phyloP scores from a whole-genome alignment of 208 protist species.

The Paratrypanosoma confusum region DNA sequence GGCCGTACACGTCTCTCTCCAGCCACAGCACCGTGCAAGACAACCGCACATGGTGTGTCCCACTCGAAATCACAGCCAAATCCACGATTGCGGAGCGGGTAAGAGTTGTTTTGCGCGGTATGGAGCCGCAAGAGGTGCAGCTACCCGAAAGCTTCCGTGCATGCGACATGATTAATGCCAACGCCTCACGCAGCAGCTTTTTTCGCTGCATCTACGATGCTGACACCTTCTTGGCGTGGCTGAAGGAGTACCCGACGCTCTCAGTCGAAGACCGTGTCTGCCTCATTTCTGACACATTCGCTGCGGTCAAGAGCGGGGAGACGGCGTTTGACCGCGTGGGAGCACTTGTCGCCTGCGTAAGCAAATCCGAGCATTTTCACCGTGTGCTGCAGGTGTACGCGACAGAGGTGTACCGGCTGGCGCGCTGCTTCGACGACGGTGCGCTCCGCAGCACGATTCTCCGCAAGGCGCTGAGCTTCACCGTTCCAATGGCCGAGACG shows the following conservation, averaged over 20 bases:
- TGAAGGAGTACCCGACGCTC: constrained; percentile 36
- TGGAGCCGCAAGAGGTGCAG: constrained; percentile 23
- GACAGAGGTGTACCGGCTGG: constrained; percentile 19
- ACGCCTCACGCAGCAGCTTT: constrained; percentile 65
- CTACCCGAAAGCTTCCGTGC: constrained; percentile 23
- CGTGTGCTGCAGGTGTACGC: constrained; percentile 47
- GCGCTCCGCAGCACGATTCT: constrained; percentile 10
- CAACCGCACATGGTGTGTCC: constrained; percentile 44
- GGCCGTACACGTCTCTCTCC: constrained; percentile 53
- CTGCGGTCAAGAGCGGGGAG: constrained; percentile 63
- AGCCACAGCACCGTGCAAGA: constrained; percentile 9
- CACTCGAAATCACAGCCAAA: constrained; percentile 43
- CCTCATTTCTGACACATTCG: constrained; percentile 65
- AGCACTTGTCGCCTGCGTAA: constrained; percentile 22
- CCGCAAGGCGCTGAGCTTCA: constrained; percentile 17
- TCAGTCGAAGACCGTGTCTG: constrained; percentile 29
- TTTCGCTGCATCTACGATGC: constrained; percentile 82
- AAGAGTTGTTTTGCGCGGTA: constrained; percentile 37
- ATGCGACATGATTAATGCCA: constrained; percentile 45
- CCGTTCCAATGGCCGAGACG: constrained; percentile 16
- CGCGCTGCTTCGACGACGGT: constrained; percentile 28
- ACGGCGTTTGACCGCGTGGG: constrained; percentile 40
- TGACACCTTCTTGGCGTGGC: constrained; percentile 28
- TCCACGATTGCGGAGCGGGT: constrained; percentile 17
- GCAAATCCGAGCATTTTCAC: constrained; percentile 29